A percentile compares a stretch with the other conserved stretches of the same genome.
phyloP scores from a whole-genome alignment of 2,329 filamentous ascomycete genomes.

The Simplicillium sp. region DNA sequence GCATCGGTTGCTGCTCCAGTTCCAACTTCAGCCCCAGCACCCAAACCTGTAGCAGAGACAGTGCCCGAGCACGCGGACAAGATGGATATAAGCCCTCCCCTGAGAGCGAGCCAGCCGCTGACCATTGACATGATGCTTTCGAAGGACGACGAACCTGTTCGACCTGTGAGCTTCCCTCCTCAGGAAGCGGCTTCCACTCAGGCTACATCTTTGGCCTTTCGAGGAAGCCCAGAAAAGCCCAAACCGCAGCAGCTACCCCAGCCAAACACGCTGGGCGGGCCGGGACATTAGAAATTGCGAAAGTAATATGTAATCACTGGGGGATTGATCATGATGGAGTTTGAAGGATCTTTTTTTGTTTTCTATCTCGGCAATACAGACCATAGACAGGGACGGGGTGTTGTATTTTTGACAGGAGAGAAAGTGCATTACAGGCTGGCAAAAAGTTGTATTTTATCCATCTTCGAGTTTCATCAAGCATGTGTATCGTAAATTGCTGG shows the following conservation, averaged over 20 bases:
- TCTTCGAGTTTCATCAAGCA: no score
- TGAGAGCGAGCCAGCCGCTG: no score
- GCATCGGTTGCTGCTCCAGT: no score
- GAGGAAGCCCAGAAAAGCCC: constrained; percentile 52
- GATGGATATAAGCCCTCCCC: no score
- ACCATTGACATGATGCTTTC: no score
- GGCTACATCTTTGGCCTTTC: constrained; percentile 44
- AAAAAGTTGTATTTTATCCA: no score
- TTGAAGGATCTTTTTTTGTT: constrained; percentile 6
- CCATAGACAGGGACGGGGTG: not conserved
- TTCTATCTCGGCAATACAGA: constrained; percentile 16
- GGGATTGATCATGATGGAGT: not conserved
- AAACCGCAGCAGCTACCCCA: constrained; percentile 17
- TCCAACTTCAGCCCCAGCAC: not conserved
- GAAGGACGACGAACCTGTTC: no score
- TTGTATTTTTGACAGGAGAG: no score
- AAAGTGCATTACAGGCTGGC: no score
- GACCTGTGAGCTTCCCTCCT: constrained; percentile 6
- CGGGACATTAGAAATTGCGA: constrained; percentile 18
- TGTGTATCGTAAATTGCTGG: no score
- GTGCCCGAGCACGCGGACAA: not conserved
- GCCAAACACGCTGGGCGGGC: constrained; percentile 7
- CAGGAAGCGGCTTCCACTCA: constrained; percentile 3
- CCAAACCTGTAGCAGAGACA: not conserved
- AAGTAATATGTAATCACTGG: constrained; percentile 10